phyloP scores from a whole-genome alignment of 2,329 filamentous ascomycete genomes.

The Arachnomyces sp. region DNA sequence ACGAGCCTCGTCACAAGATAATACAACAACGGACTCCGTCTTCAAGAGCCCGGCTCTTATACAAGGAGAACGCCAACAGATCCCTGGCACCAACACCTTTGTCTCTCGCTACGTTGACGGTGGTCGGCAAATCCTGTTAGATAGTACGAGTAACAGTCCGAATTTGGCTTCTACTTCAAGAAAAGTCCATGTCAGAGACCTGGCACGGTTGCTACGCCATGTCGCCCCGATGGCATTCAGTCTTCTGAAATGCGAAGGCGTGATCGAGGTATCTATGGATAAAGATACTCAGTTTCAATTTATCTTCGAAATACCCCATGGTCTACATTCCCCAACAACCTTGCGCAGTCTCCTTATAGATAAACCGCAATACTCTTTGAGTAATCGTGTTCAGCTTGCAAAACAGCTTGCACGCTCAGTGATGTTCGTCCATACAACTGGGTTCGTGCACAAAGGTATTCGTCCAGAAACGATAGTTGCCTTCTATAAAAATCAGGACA shows the following conservation, averaged over 20 bases:
- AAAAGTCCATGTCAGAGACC: conserved; percentile 12
- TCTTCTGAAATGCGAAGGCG: conserved; percentile 15
- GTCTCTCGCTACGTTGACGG: not conserved
- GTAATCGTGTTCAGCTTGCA: conserved; percentile 15
- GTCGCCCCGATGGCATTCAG: conserved; percentile 15
- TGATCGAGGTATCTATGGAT: conserved; percentile 5
- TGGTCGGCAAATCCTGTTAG: too few relatives aligned
- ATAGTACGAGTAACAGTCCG: conserved; percentile 1
- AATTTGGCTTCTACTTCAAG: not conserved
- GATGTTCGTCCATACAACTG: conserved; percentile 17
- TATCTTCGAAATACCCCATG: conserved; percentile 10
- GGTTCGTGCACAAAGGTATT: conserved; percentile 27
- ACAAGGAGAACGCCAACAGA: conserved; percentile 3
- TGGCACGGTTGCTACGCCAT: conserved; percentile 14
- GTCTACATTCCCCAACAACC: conserved; percentile 6
- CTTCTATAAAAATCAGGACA: conserved; percentile 6
- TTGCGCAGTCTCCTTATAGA: conserved; percentile 15
- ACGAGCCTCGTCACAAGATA: not conserved
- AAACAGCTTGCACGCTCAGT: conserved; percentile 18
- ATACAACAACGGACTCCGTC: conserved; percentile 2
- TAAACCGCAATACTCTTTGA: conserved; percentile 11
- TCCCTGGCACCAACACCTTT: conserved; percentile 4
- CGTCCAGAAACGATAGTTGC: conserved; percentile 23
- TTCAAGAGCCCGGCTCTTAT: conserved; percentile 3
- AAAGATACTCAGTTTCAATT: conserved; percentile 7